Evolutionary conservation across 2,329 filamentous ascomycete species (phyloP), one percentile per base, ranked within the genome.

Genomic region (Scopulariopsis brevicaulis): DNA sequence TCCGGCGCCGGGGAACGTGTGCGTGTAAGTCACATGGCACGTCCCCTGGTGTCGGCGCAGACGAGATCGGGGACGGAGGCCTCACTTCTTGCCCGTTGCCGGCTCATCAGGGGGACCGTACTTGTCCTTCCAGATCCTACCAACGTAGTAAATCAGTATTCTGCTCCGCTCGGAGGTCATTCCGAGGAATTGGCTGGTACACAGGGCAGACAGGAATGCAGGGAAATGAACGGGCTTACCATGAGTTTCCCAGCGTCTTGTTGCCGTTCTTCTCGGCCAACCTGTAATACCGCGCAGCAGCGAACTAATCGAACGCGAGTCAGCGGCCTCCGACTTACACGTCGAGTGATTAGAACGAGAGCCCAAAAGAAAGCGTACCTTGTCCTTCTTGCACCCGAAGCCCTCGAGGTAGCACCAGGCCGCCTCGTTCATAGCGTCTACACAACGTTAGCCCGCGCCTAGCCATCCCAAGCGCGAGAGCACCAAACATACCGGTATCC

Each of bases 71-170:
- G 57, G 53, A 24, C 54, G n/a, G 1, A 46, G 55, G 70, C 63
- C 77, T 74, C 68, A 57, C 22, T 78, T 74, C 69, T 73, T 65
- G 28, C 65, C 32, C 20, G 48, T 4, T 22, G 22, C 22, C n/a
- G 48, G 65, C 59, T 69, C 67, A 35, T 69, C 66, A 22, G 69
- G 73, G 37, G 80, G 77, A 65, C 81, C 81, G 74, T 97, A 96
- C 74, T 97, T 97, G 62, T 96, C 91, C 71, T 97, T 97, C 90
- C 93, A 96, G 68, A 97, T 96, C 92, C 90, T 96, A 68, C 34
- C 37, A 54, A 20, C 35, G 40, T 3, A 18, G 28, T 32, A 8
- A 4, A 32, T 32, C 28, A n/a, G 10, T 4, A 11, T 22, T 10
- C 10, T 14, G 8, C 18, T 50, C 24, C 20, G 46, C 22, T 22